These are phyloP conservation scores for Coniella lustricola DNA, from an alignment of 2,329 filamentous ascomycete genomes.

Conservation along the genomic window DNA sequence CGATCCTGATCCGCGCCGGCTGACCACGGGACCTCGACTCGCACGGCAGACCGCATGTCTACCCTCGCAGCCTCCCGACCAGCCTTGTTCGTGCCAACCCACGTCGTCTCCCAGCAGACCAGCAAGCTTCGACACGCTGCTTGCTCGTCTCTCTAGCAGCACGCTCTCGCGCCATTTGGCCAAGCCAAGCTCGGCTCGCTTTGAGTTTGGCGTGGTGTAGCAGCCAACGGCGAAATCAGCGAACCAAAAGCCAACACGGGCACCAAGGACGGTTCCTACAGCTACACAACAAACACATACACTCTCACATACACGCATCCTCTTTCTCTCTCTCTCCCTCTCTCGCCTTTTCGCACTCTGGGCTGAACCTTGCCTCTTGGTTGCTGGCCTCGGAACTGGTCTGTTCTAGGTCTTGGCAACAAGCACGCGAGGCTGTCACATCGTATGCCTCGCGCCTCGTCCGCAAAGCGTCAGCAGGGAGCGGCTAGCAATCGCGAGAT, in stretches of 20 bases:
- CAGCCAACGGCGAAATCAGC: too few species aligned
- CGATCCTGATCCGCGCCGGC: too few species aligned
- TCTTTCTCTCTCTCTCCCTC: too few species aligned
- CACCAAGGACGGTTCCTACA: too few species aligned
- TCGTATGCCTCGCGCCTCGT: slow-evolving; percentile 57
- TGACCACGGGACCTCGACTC: slow-evolving; percentile 16
- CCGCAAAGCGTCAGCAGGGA: slow-evolving; percentile 55
- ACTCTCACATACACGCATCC: too few species aligned
- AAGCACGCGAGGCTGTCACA: slow-evolving; percentile 27
- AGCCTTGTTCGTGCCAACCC: slow-evolving; percentile 11
- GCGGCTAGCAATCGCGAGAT: slow-evolving; percentile 60
- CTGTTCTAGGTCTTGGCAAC: slow-evolving; percentile 34
- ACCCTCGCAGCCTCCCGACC: slow-evolving; percentile 9
- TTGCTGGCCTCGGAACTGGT: slow-evolving; percentile 35
- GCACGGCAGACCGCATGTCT: slow-evolving; percentile 15
- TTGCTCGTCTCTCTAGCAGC: too few species aligned
- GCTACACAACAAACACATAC: too few species aligned
- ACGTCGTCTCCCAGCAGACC: slow-evolving; percentile 1
- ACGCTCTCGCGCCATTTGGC: too few species aligned
- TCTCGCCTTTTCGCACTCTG: too few species aligned
- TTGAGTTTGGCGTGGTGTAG: too few species aligned
- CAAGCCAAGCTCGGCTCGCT: too few species aligned
- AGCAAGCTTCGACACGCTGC: not conserved
- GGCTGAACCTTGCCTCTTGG: slow-evolving; percentile 20
- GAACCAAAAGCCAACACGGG: too few species aligned